A percentile compares a stretch with the other conserved stretches of the same genome.
Evolutionary conservation across 768 basidiomycete species (phyloP).

Genomic region (Inosperma sp.): DNA sequence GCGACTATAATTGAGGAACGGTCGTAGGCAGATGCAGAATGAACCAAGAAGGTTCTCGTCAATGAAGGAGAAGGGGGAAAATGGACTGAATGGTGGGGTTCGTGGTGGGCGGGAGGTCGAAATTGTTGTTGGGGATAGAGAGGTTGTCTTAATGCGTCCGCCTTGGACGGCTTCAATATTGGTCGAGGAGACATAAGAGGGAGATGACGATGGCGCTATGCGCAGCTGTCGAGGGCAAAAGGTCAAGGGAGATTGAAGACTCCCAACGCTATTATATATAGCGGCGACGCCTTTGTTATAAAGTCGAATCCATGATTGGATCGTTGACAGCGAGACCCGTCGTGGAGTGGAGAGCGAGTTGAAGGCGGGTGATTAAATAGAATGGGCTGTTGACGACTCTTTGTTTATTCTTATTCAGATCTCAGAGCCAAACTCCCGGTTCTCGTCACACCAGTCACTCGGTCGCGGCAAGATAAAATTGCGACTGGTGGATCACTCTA

Average conservation of each 20-base stretch:
- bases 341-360: background rate
- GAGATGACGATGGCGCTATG: background rate
- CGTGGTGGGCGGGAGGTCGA: conserved; percentile 20
- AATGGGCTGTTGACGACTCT: conserved; percentile 7
- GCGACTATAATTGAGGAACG: conserved; percentile 73
- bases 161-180: conserved; percentile 49
- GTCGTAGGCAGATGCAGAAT: conserved; percentile 67
- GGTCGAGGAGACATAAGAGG: conserved; percentile 43
- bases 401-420: conserved; percentile 5
- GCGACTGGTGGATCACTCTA: conserved; percentile 6
- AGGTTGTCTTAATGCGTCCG: conserved; percentile 22
- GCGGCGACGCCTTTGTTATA: too few relatives aligned
- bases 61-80: conserved; percentile 52
- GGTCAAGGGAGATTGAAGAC: background rate
- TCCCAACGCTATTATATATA: too few relatives aligned
- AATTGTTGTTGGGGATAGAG: conserved; percentile 27
- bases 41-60: conserved; percentile 44
- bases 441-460: conserved; percentile 1
- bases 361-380: conserved; percentile 4
- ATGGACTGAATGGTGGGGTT: conserved; percentile 37
- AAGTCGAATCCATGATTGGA: too few relatives aligned
- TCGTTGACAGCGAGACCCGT: background rate
- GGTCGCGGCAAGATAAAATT: background rate
- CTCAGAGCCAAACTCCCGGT: background rate
- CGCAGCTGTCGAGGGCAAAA: background rate